These are phyloP conservation scores for Trichothecium roseum DNA, from an alignment of 2,329 filamentous ascomycete genomes.

Conservation along the genomic window DNA sequence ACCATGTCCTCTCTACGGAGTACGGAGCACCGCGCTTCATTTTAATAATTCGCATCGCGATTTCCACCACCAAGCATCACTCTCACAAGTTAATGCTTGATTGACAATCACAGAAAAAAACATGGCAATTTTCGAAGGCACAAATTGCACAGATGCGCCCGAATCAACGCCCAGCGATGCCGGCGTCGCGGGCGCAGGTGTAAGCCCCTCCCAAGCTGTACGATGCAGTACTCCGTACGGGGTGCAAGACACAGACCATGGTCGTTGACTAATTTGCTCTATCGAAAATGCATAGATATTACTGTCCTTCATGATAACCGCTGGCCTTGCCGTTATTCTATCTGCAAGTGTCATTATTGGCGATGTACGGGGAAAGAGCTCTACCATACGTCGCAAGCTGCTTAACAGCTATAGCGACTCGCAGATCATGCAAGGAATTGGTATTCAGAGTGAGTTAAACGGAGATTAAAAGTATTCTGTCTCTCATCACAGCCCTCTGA, in stretches of 20 bases:
- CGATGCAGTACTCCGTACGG: too few species aligned
- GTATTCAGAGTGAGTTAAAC: constrained; percentile 40
- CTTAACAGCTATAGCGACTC: constrained; percentile 57
- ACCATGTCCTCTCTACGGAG: too few species aligned
- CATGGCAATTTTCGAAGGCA: constrained; percentile 9
- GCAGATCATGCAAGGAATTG: constrained; percentile 59
- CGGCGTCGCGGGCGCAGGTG: constrained; percentile 46
- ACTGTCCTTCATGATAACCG: constrained; percentile 57
- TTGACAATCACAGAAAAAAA: too few species aligned
- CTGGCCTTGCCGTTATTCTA: constrained; percentile 43
- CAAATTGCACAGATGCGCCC: constrained; percentile 33
- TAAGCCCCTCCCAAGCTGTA: too few species aligned
- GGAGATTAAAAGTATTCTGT: too few species aligned
- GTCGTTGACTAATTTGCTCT: too few species aligned
- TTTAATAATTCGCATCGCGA: too few species aligned
- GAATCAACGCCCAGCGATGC: constrained; percentile 37
- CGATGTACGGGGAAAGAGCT: constrained; percentile 35
- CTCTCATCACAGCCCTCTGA: too few species aligned
- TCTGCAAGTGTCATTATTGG: constrained; percentile 46
- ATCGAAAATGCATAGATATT: constrained; percentile 38
- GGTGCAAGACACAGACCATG: too few species aligned
- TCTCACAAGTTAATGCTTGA: not conserved
- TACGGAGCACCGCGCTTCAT: too few species aligned
- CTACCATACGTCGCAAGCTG: constrained; percentile 50
- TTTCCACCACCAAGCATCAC: not conserved